These are phyloP conservation scores for Rickenella mellea DNA, from an alignment of 768 basidiomycete genomes.

Conservation along the genomic window DNA sequence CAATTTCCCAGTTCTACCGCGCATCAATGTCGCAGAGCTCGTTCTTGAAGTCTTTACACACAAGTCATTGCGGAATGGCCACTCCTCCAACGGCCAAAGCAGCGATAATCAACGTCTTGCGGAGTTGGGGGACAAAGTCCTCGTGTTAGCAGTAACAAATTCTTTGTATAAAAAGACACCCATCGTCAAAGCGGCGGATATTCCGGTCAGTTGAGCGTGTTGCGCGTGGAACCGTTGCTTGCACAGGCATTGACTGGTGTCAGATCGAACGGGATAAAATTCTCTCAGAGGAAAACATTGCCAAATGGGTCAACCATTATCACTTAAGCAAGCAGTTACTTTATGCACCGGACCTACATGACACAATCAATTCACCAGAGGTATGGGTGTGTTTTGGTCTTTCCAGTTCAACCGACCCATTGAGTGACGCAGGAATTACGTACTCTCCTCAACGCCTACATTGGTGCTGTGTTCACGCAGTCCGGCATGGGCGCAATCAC, in stretches of 20 bases:
- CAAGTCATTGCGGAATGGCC: slow-evolving; percentile 24
- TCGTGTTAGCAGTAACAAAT: slow-evolving; percentile 43
- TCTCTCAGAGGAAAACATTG: slow-evolving; percentile 30
- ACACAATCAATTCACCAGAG: slow-evolving; percentile 25
- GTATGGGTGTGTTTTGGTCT: slow-evolving; percentile 22
- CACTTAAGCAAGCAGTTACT: slow-evolving; percentile 45
- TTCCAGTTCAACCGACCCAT: not conserved
- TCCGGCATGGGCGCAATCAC: slow-evolving; percentile 40
- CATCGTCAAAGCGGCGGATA: slow-evolving; percentile 28
- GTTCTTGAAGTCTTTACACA: slow-evolving; percentile 54
- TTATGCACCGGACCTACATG: slow-evolving; percentile 27
- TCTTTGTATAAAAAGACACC: slow-evolving; percentile 40
- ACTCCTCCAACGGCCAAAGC: slow-evolving; percentile 33
- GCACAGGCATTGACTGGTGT: not conserved
- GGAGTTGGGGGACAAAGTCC: slow-evolving; percentile 42
- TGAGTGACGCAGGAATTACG: slow-evolving; percentile 37
- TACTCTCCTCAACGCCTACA: slow-evolving; percentile 47
- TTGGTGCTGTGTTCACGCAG: slow-evolving; percentile 58
- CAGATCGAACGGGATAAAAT: slow-evolving; percentile 20
- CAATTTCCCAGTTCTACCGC: slow-evolving; percentile 37
- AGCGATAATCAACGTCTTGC: slow-evolving; percentile 54
- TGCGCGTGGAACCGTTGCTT: not conserved
- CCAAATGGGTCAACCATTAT: slow-evolving; percentile 42
- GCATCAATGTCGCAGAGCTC: slow-evolving; percentile 47
- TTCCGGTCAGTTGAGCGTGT: slow-evolving; percentile 26